A percentile compares a stretch with the other conserved stretches of the same genome.
These are phyloP conservation scores for Colletotrichum incanum DNA, from an alignment of 2,329 filamentous ascomycete species.

Conservation along the genomic window DNA sequence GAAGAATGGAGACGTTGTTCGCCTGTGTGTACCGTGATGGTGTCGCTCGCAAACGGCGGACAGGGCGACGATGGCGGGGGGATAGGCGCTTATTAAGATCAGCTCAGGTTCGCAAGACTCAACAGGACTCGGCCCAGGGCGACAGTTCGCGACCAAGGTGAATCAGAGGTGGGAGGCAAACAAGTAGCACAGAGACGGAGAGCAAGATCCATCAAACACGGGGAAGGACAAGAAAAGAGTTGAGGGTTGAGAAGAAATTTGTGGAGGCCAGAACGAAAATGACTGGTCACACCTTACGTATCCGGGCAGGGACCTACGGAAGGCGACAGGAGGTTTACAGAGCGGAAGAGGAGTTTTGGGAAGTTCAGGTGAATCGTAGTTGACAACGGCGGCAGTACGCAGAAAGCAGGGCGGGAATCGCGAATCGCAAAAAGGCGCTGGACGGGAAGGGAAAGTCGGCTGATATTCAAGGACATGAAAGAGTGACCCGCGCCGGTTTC, in stretches of 20 bases:
- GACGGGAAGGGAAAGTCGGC: conserved; percentile 29
- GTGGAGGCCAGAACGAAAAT: conserved; percentile 40
- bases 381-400: neutral
- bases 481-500: conserved; percentile 37
- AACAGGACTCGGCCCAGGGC: neutral
- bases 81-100: conserved; percentile 29
- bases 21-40: conserved; percentile 12
- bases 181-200: conserved; percentile 15
- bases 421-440: conserved; percentile 9
- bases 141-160: neutral
- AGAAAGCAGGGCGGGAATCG: neutral
- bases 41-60: conserved; percentile 14
- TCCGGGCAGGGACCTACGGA: conserved; percentile 21
- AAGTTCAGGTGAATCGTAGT: conserved; percentile 7
- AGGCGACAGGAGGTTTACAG: conserved; percentile 20
- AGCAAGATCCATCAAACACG: conserved; percentile 28
- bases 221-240: conserved; percentile 29
- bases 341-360: neutral
- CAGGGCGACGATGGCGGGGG: conserved; percentile 3
- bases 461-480: conserved; percentile 26
- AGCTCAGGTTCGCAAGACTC: conserved; percentile 22
- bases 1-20: conserved; percentile 18
- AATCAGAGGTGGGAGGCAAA: conserved; percentile 5
- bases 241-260: conserved; percentile 31
- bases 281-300: conserved; percentile 41